Conservation (phyloP, 1,139 yeast genomes). For the Geotrichum candidum region DNA sequence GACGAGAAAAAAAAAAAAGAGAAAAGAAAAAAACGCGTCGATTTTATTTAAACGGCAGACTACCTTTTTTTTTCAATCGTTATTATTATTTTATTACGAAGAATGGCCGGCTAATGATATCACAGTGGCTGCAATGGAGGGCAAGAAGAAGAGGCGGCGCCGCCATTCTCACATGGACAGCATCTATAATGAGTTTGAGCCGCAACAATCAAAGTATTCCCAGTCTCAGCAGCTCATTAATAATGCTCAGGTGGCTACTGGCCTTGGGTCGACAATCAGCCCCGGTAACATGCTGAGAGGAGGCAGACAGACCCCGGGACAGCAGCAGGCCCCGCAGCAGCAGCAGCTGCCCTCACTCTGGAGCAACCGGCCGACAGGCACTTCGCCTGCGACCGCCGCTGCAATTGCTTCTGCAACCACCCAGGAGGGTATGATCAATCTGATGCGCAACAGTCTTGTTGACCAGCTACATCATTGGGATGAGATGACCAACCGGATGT, state of each 20-base stretch:
- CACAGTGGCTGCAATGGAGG: background rate
- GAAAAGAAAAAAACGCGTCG: no score
- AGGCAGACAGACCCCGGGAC: background rate
- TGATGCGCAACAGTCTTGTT: constrained; percentile 4
- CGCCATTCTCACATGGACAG: constrained; percentile 18
- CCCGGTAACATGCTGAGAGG: background rate
- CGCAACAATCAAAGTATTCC: background rate
- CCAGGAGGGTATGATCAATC: background rate
- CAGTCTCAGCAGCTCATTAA: background rate
- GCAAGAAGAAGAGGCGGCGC: constrained; percentile 13
- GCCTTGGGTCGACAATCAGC: background rate
- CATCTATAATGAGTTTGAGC: constrained; percentile 12
- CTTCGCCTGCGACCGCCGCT: no score
- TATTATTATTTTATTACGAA: background rate
- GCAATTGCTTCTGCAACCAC: background rate
- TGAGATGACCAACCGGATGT: constrained; percentile 5
- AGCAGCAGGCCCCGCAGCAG: no score
- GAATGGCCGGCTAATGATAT: background rate
- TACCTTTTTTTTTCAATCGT: background rate
- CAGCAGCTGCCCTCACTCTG: no score
- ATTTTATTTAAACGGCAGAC: no score
- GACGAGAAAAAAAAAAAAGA: no score
- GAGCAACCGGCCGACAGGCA: no score
- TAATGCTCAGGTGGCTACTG: background rate
- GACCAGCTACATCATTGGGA: constrained; percentile 14